Percentiles rank a stretch among this genome's conserved stretches.
Conservation (phyloP, 2,329 filamentous ascomycete species). For the Venturia oleaginea region DNA sequence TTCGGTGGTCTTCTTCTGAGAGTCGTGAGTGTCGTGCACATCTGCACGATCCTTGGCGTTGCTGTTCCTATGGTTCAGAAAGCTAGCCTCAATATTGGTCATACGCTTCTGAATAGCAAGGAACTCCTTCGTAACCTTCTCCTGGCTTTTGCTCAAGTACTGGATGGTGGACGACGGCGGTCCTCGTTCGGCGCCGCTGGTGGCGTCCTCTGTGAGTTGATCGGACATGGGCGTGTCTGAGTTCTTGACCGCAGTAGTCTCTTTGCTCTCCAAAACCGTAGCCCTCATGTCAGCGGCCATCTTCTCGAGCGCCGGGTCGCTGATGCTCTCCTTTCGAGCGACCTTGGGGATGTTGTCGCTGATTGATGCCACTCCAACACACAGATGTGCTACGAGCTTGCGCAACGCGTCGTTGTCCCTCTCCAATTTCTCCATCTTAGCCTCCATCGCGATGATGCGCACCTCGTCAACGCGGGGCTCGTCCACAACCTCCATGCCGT, state of each 20-base stretch:
- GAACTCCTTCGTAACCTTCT: slow-evolving; percentile 1
- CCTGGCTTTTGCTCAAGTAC: neutral
- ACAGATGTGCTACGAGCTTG: neutral
- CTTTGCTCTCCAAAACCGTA: neutral
- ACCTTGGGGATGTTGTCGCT: neutral
- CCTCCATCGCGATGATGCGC: neutral
- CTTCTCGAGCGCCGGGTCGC: neutral
- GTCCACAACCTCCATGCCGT: neutral
- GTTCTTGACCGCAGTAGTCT: neutral
- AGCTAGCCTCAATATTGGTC: neutral
- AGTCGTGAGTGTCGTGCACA: neutral
- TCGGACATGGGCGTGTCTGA: neutral
- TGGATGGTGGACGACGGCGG: neutral
- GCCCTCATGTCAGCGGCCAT: slow-evolving; percentile 1
- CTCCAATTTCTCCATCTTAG: neutral
- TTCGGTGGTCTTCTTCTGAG: neutral
- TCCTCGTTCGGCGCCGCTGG: neutral
- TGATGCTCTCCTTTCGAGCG: neutral
- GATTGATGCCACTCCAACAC: neutral
- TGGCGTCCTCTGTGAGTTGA: neutral
- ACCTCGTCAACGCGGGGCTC: neutral
- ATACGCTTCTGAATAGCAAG: neutral
- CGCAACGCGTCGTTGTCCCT: neutral
- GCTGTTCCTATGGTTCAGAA: neutral
- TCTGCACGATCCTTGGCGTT: neutral